These are phyloP conservation scores for Panicum miliaceum DNA, from an alignment of 176 grass and related monocot genomes.

Conservation along the genomic window DNA sequence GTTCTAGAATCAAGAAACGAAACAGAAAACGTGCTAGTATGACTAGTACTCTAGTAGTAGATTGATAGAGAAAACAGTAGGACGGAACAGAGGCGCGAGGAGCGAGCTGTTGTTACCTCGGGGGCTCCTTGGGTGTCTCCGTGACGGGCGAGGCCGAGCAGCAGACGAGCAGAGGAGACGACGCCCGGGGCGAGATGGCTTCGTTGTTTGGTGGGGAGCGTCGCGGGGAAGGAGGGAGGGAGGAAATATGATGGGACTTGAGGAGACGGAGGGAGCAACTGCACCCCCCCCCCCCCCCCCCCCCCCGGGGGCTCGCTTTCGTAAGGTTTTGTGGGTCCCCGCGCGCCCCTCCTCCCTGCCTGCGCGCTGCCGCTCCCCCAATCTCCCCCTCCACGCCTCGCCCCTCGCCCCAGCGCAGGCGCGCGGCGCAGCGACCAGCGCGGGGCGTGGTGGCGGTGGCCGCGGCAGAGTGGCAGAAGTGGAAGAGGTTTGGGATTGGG, in stretches of 20 bases:
- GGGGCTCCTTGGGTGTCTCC: not conserved
- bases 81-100: not conserved
- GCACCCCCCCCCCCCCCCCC: too few species aligned
- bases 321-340: slow-evolving; percentile 8
- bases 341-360: not conserved
- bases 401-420: too few species aligned
- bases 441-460: too few species aligned
- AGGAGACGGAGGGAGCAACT: slow-evolving; percentile 24
- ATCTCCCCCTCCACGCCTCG: not conserved
- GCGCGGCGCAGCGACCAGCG: too few species aligned
- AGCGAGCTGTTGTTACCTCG: not conserved
- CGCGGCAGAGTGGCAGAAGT: too few species aligned
- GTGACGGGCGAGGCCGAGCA: not conserved
- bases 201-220: not conserved
- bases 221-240: too few species aligned
- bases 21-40: not conserved
- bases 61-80: not conserved
- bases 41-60: not conserved
- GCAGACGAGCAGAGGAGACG: not conserved
- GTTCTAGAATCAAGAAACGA: not conserved
- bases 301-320: not conserved
- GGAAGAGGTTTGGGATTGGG: too few species aligned
- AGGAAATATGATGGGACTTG: not conserved
- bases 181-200: not conserved
- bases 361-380: not conserved